Conservation (phyloP, 495 filamentous ascomycete species). For the Apiosordaria backusii region DNA sequence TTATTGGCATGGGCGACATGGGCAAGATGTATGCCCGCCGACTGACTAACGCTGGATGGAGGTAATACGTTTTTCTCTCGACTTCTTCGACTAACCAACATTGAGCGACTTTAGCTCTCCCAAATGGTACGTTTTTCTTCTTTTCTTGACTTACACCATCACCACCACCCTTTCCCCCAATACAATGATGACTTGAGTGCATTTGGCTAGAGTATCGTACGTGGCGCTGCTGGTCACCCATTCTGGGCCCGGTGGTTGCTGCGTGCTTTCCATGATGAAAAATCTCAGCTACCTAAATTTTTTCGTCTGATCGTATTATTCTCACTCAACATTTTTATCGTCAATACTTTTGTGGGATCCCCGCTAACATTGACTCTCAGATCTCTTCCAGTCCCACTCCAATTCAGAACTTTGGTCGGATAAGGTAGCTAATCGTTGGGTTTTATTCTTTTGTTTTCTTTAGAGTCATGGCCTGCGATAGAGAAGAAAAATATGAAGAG, state of each 20-base stretch:
- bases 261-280: constrained; percentile 85
- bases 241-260: constrained; percentile 36
- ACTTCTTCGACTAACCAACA: constrained; percentile 11
- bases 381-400: constrained; percentile 4
- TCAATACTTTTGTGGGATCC: constrained; percentile 13
- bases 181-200: constrained; percentile 97
- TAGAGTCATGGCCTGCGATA: constrained; percentile 95
- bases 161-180: constrained; percentile 20
- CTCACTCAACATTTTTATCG: constrained; percentile 9
- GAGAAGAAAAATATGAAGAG: constrained; percentile 73
- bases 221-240: constrained; percentile 37
- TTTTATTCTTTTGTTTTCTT: constrained; percentile 3
- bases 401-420: constrained; percentile 6
- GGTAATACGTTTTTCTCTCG: constrained; percentile 54
- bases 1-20: constrained; percentile 99
- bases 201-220: constrained; percentile 98
- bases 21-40: constrained; percentile 96
- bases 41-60: constrained; percentile 89
- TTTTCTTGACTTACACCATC: constrained; percentile 2
- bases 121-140: constrained; percentile 21
- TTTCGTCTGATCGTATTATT: constrained; percentile 66
- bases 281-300: constrained; percentile 90
- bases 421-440: constrained; percentile 11
- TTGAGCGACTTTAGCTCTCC: constrained; percentile 15
- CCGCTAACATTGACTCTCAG: constrained; percentile 23